Percentiles rank a stretch among this genome's conserved stretches.
Conservation (phyloP, 2,329 filamentous ascomycete genomes). For the Fusarium nanum region DNA sequence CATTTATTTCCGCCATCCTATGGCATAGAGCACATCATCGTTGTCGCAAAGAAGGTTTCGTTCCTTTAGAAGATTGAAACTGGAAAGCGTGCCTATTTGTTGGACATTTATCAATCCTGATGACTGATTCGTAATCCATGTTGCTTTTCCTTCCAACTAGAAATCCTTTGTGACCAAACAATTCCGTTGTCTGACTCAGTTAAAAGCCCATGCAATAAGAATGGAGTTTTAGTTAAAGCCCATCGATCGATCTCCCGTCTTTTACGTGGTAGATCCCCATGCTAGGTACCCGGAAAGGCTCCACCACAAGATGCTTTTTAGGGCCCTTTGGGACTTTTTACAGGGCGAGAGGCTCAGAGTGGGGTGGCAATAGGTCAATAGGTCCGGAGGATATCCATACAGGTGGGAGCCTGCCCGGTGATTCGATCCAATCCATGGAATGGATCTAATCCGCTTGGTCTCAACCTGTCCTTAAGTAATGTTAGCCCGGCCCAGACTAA, state of each 20-base stretch:
- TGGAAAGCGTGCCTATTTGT: background rate
- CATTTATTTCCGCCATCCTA: background rate
- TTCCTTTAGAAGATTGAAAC: background rate
- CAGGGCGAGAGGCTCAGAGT: background rate
- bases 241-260: conserved; percentile 24
- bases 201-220: conserved; percentile 1
- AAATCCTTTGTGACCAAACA: background rate
- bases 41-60: background rate
- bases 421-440: background rate
- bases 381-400: conserved; percentile 4
- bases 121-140: background rate
- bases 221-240: conserved; percentile 7
- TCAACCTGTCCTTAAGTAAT: conserved; percentile 15
- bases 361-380: conserved; percentile 14
- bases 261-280: conserved; percentile 15
- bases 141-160: background rate
- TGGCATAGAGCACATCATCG: background rate
- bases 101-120: background rate
- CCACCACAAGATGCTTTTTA: conserved; percentile 4
- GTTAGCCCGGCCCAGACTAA: background rate
- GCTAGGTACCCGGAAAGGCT: conserved; percentile 2
- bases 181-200: conserved; percentile 2
- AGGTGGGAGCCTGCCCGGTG: background rate
- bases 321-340: background rate
- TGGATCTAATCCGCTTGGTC: background rate